Percentiles rank a stretch among this genome's conserved stretches.
These are phyloP conservation scores for Paramecium biaurelia DNA, from an alignment of 73 alveolate species.

Conservation along the genomic window DNA sequence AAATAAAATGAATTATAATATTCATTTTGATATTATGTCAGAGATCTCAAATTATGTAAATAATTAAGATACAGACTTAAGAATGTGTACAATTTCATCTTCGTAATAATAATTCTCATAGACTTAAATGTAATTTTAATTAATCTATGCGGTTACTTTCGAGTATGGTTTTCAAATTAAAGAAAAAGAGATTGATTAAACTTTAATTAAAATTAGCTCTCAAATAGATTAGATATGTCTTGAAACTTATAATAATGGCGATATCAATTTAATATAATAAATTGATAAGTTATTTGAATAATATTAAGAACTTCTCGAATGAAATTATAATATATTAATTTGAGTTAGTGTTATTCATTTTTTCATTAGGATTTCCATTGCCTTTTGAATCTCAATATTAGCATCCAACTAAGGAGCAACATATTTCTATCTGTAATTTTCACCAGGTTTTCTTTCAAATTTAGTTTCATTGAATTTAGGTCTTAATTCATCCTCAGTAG, in stretches of 20 bases:
- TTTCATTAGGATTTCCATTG: slow-evolving; percentile 1
- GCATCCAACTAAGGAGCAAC: not conserved
- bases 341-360: not conserved
- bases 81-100: not conserved
- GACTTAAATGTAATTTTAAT: not conserved
- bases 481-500: not conserved
- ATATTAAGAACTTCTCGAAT: not conserved
- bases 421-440: slow-evolving; percentile 12
- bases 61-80: not conserved
- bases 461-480: not conserved
- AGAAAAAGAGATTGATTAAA: not conserved
- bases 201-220: not conserved
- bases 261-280: not conserved
- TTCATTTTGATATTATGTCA: not conserved
- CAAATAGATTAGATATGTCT: not conserved
- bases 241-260: not conserved
- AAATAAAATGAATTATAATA: not conserved
- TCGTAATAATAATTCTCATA: not conserved
- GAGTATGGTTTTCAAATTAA: not conserved
- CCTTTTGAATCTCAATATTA: slow-evolving; percentile 11
- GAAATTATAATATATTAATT: not conserved
- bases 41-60: not conserved
- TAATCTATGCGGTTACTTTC: not conserved
- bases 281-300: not conserved
- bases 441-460: slow-evolving; percentile 31